A percentile compares a stretch with the other conserved stretches of the same genome.
These are phyloP conservation scores for Baudoinia panamericana DNA, from an alignment of 495 filamentous ascomycete genomes.

Conservation along the genomic window DNA sequence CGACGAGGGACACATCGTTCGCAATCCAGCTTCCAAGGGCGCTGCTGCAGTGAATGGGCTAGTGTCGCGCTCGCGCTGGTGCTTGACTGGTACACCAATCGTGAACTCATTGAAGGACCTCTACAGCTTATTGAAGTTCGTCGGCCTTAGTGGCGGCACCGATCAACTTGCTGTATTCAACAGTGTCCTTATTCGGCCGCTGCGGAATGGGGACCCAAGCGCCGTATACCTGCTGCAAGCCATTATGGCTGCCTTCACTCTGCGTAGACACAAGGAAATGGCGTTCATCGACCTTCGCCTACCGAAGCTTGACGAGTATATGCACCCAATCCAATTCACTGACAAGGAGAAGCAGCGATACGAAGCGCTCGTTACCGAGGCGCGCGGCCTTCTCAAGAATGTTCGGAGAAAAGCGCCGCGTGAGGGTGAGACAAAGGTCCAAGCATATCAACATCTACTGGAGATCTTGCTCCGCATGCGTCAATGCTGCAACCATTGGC, in stretches of 20 bases:
- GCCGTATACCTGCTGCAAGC: slow-evolving; percentile 57
- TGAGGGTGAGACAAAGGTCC: slow-evolving; percentile 29
- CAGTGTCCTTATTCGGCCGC: slow-evolving; percentile 55
- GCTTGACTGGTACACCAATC: slow-evolving; percentile 50
- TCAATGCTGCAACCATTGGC: slow-evolving; percentile 83
- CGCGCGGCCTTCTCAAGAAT: slow-evolving; percentile 53
- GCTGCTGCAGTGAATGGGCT: slow-evolving; percentile 55
- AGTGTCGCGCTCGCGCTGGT: slow-evolving; percentile 64
- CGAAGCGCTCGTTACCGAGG: slow-evolving; percentile 60
- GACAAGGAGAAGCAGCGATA: slow-evolving; percentile 70
- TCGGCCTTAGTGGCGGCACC: slow-evolving; percentile 64
- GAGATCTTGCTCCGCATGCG: slow-evolving; percentile 75
- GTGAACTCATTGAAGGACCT: slow-evolving; percentile 72
- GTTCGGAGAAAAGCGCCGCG: slow-evolving; percentile 37
- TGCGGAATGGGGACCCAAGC: slow-evolving; percentile 44
- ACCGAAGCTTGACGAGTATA: slow-evolving; percentile 63
- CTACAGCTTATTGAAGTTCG: slow-evolving; percentile 67
- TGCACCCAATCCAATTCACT: slow-evolving; percentile 66
- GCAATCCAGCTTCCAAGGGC: slow-evolving; percentile 61
- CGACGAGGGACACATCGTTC: slow-evolving; percentile 78
- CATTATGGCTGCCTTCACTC: slow-evolving; percentile 69
- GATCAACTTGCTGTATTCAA: slow-evolving; percentile 65
- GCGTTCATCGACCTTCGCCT: slow-evolving; percentile 72
- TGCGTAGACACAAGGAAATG: slow-evolving; percentile 83
- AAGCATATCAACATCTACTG: slow-evolving; percentile 53